Percentiles rank a stretch among this genome's conserved stretches.
These are phyloP conservation scores for Digitaria exilis DNA, from an alignment of 202 grass and related monocot species.

Conservation along the genomic window DNA sequence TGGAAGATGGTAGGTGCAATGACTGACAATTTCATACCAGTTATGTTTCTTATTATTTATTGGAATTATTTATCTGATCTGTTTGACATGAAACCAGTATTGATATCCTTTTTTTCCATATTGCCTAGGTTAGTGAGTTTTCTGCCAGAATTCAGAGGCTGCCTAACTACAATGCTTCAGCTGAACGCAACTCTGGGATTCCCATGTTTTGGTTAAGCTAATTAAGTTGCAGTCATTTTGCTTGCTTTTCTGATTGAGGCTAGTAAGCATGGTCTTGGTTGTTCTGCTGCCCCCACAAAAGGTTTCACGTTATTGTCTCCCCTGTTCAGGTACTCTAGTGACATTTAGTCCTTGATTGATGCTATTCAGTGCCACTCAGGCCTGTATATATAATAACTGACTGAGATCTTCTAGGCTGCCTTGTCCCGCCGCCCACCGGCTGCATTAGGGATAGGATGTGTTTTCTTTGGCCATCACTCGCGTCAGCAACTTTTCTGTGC, in stretches of 20 bases:
- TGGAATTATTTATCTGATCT: constrained; percentile 18
- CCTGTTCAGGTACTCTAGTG: constrained; percentile 1
- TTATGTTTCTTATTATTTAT: constrained; percentile 29
- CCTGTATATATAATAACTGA: no score
- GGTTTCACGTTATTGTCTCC: not conserved
- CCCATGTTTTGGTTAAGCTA: constrained; percentile 81
- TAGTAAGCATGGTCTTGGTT: constrained; percentile 18
- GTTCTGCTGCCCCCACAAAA: not conserved
- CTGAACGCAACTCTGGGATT: constrained; percentile 57
- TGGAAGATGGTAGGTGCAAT: constrained; percentile 20
- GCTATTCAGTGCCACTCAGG: not conserved
- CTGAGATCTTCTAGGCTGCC: no score
- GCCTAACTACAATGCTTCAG: constrained; percentile 59
- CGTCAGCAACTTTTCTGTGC: no score
- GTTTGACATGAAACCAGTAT: constrained; percentile 14
- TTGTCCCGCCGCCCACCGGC: no score
- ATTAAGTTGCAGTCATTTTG: constrained; percentile 33
- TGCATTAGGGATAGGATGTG: no score
- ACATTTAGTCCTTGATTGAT: not conserved
- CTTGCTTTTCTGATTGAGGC: constrained; percentile 23
- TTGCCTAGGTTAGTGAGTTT: constrained; percentile 81
- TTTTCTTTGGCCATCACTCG: no score
- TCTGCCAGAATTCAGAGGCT: constrained; percentile 90
- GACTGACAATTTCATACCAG: not conserved
- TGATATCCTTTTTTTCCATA: constrained; percentile 22